Evolutionary conservation across 495 filamentous ascomycete species (phyloP).

Genomic region (Aspergillus sclerotioniger): DNA sequence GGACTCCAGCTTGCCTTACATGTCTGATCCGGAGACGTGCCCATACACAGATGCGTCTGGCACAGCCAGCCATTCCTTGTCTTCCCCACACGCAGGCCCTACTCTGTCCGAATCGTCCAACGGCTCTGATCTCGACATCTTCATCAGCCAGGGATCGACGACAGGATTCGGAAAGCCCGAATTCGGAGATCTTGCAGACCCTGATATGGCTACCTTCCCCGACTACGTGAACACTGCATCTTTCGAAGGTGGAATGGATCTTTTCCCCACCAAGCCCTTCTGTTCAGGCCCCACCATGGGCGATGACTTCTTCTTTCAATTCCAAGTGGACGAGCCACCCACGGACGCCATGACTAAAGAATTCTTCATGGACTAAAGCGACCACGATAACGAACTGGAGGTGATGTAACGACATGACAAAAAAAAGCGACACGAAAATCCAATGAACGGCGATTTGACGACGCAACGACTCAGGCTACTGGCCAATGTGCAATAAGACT

Average conservation of each 20-base stretch:
- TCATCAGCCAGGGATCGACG: conserved; percentile 41
- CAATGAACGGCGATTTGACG: conserved; percentile 13
- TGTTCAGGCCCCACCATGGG: conserved; percentile 27
- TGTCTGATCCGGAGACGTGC: conserved; percentile 29
- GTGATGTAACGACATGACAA: conserved; percentile 3
- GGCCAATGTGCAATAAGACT: conserved; percentile 18
- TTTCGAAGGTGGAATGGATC: conserved; percentile 33
- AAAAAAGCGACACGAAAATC: conserved; percentile 7
- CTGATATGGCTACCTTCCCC: conserved; percentile 32
- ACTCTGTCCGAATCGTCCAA: conserved; percentile 40
- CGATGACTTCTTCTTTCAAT: conserved; percentile 41
- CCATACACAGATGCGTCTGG: conserved; percentile 33
- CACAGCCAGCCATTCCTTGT: conserved; percentile 32
- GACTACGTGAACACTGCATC: conserved; percentile 32
- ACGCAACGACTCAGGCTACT: conserved; percentile 18
- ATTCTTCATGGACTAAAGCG: conserved; percentile 26
- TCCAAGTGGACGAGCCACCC: conserved; percentile 30
- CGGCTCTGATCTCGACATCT: conserved; percentile 47
- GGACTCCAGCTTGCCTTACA: conserved; percentile 24
- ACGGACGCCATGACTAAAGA: conserved; percentile 25
- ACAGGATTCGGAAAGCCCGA: conserved; percentile 34
- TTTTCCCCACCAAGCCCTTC: conserved; percentile 39
- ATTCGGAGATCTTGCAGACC: conserved; percentile 29
- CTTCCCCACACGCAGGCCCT: conserved; percentile 41
- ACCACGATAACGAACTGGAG: conserved; percentile 2